phyloP scores from a whole-genome alignment of 495 filamentous ascomycete genomes.

The Penicillium maclennaniae region DNA sequence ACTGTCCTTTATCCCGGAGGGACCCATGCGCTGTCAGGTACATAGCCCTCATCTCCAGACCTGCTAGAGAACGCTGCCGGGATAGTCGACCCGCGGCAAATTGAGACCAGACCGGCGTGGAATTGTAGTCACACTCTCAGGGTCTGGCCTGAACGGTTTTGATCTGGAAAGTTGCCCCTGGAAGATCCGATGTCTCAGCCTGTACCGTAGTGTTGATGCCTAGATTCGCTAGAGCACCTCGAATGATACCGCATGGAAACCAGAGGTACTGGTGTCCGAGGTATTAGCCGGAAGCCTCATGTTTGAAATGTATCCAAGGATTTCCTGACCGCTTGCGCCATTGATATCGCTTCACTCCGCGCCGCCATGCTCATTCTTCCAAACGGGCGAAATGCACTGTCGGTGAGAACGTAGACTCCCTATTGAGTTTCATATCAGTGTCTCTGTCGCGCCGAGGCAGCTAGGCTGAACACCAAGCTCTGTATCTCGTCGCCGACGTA shows the following conservation, averaged over 20 bases:
- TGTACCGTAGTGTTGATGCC: conserved; percentile 89
- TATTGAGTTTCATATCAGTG: conserved; percentile 27
- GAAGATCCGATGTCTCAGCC: conserved; percentile 80
- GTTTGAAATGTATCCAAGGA: not conserved
- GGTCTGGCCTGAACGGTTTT: conserved; percentile 69
- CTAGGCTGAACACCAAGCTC: not conserved
- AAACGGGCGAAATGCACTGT: conserved; percentile 88
- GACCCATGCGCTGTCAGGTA: not conserved
- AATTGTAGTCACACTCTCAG: conserved; percentile 15
- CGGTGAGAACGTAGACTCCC: conserved; percentile 95
- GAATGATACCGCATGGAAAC: conserved; percentile 89
- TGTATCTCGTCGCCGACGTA: conserved; percentile 30
- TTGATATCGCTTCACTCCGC: conserved; percentile 63
- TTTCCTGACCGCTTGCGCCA: conserved; percentile 73
- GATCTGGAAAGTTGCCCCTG: conserved; percentile 91
- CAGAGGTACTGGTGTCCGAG: conserved; percentile 66
- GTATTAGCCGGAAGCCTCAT: not conserved
- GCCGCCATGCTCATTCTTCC: conserved; percentile 77
- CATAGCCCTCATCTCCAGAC: not conserved
- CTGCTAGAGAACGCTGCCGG: not conserved
- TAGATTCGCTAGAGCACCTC: conserved; percentile 82
- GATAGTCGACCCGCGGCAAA: not conserved
- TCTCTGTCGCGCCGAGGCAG: not conserved
- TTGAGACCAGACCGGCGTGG: conserved; percentile 5
- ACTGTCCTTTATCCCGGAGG: not conserved